phyloP scores from a whole-genome alignment of 1,139 yeast species.

The Suhomyces yuchorum region DNA sequence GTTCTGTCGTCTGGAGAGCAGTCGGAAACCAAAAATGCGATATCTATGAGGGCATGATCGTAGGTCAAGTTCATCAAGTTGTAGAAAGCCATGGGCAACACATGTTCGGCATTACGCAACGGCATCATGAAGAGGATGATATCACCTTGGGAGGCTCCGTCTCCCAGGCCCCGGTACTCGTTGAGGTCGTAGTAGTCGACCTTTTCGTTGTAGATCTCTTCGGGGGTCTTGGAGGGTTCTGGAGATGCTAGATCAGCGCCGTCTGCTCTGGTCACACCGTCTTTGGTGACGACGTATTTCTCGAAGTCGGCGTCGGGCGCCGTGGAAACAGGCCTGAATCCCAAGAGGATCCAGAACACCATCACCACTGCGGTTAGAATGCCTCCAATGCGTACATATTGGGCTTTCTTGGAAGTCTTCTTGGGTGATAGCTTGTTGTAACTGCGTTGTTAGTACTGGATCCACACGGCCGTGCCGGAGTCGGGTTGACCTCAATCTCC shows the following conservation, averaged over 20 bases:
- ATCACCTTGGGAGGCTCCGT: conserved; percentile 61
- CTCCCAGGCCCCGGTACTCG: conserved; percentile 54
- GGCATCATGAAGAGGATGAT: conserved; percentile 75
- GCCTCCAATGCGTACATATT: conserved; percentile 9
- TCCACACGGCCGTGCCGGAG: background rate
- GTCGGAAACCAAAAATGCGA: conserved; percentile 84
- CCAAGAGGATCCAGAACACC: conserved; percentile 10
- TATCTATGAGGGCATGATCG: conserved; percentile 77
- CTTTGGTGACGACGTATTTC: conserved; percentile 41
- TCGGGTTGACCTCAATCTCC: background rate
- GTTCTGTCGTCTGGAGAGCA: conserved; percentile 78
- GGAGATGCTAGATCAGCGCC: conserved; percentile 1
- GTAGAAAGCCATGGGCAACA: conserved; percentile 79
- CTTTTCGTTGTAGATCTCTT: conserved; percentile 29
- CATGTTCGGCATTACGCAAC: conserved; percentile 77
- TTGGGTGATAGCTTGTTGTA: conserved; percentile 20
- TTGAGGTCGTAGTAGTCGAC: conserved; percentile 66
- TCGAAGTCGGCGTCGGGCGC: conserved; percentile 22
- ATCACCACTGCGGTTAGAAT: conserved; percentile 8
- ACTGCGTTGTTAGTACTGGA: conserved; percentile 11
- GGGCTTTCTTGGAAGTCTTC: conserved; percentile 12
- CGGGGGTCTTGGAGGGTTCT: conserved; percentile 11
- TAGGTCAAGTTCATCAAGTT: conserved; percentile 84
- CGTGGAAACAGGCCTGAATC: conserved; percentile 3
- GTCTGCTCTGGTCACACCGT: conserved; percentile 30